phyloP scores from a whole-genome alignment of 202 grass and related monocot genomes.

The Digitaria exilis region DNA sequence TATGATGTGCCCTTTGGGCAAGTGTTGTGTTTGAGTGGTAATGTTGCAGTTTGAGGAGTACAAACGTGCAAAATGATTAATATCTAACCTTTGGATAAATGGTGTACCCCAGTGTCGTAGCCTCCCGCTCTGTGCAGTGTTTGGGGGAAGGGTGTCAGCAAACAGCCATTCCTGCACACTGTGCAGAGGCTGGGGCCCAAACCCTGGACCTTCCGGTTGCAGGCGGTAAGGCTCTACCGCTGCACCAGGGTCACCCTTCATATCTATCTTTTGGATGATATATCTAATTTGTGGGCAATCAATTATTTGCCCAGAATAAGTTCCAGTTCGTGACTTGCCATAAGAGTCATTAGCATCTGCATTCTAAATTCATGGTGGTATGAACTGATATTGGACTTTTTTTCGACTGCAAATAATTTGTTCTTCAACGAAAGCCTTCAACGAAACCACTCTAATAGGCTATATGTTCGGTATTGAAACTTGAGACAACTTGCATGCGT shows the following conservation, averaged over 20 bases:
- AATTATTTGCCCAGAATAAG: background rate
- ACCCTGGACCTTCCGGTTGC: too few species aligned
- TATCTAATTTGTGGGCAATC: background rate
- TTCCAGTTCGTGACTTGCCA: background rate
- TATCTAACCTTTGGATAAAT: constrained; percentile 11
- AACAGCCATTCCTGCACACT: too few species aligned
- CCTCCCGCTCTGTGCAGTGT: too few species aligned
- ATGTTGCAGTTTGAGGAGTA: background rate
- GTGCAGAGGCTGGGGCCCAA: too few species aligned
- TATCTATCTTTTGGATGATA: constrained; percentile 3
- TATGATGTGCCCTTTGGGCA: background rate
- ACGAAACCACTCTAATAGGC: background rate
- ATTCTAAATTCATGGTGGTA: background rate
- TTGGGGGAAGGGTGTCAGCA: too few species aligned
- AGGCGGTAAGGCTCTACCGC: too few species aligned
- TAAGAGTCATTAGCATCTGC: background rate
- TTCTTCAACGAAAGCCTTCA: background rate
- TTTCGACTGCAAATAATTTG: background rate
- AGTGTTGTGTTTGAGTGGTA: constrained; percentile 7
- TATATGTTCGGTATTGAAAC: background rate
- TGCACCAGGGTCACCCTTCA: too few species aligned
- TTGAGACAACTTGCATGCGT: constrained; percentile 18
- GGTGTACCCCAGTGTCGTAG: too few species aligned
- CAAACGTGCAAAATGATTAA: background rate
- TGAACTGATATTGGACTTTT: background rate